Base-by-base conservation (phyloP, 2,329 filamentous ascomycete species). In the Penicillium frequentans region DNA sequence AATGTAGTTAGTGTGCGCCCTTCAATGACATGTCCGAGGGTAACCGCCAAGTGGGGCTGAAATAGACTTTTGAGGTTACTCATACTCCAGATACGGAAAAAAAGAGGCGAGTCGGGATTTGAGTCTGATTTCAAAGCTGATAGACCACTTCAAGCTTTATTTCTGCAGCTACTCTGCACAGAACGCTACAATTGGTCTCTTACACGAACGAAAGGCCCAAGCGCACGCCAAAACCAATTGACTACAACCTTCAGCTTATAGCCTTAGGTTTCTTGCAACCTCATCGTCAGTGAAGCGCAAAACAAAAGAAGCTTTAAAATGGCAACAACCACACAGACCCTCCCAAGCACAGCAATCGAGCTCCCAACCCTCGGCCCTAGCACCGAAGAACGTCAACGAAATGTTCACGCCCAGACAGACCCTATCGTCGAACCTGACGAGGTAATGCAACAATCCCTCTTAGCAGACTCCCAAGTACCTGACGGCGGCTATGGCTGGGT, bases 371-470 rank as follows among this genome's bases (percentile, higher is more conserved):
- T 61, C n/a, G 47, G 39, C 21, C 50, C 49, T 11, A 48, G 39
- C 26, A 43, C 46, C 33, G 49, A 54, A 27, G 61, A 63, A 50
- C 49, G 61, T 27, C 61, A 61, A n/a, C 58, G 61, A 19, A 63
- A 63, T 49, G 54, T 56, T 7, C 45, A 33, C 35, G 8, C 49
- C 50, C 35, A 52, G 31, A 44, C 54, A 33, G 51, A 54, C 14
- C 42, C 55, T 11, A 44, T 52, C 23, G 24, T 44, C 45, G 49
- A 45, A 19, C 1, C 52, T 14, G 54, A 75, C 49, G 70, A 73
- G 16, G 62, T 74, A 11, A 72, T 82, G 59, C 72, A 77, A 47
- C 77, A 77, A 2, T 82, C 80, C 0, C 74, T 73, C 3, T 60
- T 75, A 2, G 79, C 75, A 5, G 81, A 83, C 65, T 74, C 77